Evolutionary conservation across 1,284 basidiomycete species (phyloP).

Genomic region (Microbotryum intermedium): DNA sequence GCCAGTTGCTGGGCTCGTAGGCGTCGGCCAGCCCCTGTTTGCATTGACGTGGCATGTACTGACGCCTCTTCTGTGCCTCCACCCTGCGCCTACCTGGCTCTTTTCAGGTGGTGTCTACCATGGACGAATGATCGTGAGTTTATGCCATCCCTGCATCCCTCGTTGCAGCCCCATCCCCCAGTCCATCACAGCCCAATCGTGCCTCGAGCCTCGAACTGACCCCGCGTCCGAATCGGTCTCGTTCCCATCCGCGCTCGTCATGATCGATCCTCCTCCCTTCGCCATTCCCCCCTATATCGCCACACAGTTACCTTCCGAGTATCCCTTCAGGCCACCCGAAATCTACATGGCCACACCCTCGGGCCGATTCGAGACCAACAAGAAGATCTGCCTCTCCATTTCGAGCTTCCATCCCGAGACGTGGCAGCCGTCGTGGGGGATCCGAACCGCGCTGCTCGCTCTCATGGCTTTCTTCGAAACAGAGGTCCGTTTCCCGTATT

Average conservation of each 20-base stretch:
- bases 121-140: slow-evolving; percentile 34
- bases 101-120: slow-evolving; percentile 25
- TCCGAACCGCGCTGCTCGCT: slow-evolving; percentile 39
- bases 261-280: too few relatives aligned
- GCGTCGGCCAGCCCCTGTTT: too few relatives aligned
- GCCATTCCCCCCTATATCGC: neutral
- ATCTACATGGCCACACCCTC: slow-evolving; percentile 40
- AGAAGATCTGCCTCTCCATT: slow-evolving; percentile 34
- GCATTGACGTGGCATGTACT: neutral
- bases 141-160: slow-evolving; percentile 31
- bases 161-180: slow-evolving; percentile 16
- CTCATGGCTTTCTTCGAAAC: slow-evolving; percentile 36
- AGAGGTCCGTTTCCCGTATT: slow-evolving; percentile 10
- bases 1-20: neutral
- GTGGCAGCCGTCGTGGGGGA: slow-evolving; percentile 42
- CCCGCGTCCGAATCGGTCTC: neutral
- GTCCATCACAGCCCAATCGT: slow-evolving; percentile 32
- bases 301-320: slow-evolving; percentile 38
- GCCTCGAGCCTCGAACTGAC: neutral
- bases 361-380: slow-evolving; percentile 38
- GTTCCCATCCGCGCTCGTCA: neutral
- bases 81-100: neutral
- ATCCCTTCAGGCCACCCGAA: slow-evolving; percentile 40
- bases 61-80: neutral
- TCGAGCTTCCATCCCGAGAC: slow-evolving; percentile 39